A percentile compares a stretch with the other conserved stretches of the same genome.
phyloP scores from a whole-genome alignment of 2,329 filamentous ascomycete species.

The Aspergillus udagawae region DNA sequence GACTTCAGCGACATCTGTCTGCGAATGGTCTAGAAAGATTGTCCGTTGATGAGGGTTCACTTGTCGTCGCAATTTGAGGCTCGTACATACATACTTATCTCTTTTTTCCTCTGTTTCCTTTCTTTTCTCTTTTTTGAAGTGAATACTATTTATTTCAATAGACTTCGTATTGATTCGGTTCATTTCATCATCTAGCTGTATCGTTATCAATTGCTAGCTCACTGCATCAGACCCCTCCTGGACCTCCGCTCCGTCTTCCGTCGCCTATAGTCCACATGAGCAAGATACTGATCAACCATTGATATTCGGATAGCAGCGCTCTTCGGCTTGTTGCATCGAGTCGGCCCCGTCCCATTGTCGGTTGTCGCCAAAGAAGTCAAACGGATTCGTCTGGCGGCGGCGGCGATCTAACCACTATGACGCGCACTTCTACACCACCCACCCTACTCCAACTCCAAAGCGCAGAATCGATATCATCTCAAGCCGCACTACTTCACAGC shows the following conservation, averaged over 20 bases:
- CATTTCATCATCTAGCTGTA: background rate
- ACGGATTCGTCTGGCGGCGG: conserved; percentile 14
- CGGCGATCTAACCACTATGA: conserved; percentile 47
- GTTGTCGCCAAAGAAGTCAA: background rate
- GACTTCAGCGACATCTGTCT: background rate
- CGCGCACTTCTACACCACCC: conserved; percentile 49
- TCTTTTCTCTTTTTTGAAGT: background rate
- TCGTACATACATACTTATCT: background rate
- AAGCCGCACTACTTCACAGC: conserved; percentile 58
- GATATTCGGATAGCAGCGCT: background rate
- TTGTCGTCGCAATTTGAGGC: background rate
- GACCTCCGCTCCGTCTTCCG: background rate
- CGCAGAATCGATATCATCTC: conserved; percentile 42
- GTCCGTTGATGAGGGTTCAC: background rate
- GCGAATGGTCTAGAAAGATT: background rate
- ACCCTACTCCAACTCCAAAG: conserved; percentile 56
- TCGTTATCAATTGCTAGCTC: background rate
- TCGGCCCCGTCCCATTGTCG: background rate
- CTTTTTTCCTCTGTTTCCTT: background rate
- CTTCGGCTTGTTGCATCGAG: background rate
- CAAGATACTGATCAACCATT: background rate
- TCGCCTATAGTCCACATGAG: background rate
- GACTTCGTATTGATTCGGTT: background rate
- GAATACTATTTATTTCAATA: background rate
- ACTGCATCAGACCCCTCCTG: background rate